Base-by-base conservation (phyloP, 805 yeast genomes). In the Cyberlindnera mrakii region DNA sequence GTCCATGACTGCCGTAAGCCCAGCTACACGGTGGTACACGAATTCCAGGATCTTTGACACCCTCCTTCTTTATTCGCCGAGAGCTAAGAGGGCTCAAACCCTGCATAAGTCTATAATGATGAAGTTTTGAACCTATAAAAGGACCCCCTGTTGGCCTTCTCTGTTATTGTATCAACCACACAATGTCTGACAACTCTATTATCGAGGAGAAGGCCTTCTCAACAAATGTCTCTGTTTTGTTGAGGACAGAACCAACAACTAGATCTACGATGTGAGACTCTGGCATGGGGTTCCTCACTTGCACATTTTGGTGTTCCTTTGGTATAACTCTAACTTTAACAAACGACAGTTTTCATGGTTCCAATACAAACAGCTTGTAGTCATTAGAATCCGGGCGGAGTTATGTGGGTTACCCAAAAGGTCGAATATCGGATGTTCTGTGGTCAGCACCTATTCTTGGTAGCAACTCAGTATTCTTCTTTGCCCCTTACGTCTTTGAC, bases 351-450 rank as follows among this genome's bases (percentile, higher is more conserved):
- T 72, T 62, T 46, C 75, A 71, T 59, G 72, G 72, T 42, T 66
- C 71, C n/a, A 63, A 68, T 57, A 74, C 53, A n/a, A 74, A 75
- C 50, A 75, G 74, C 30, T 60, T 74, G 43, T 79, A 75, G 46
- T 58, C 73, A 6, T 57, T 71, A 43, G 37, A 46, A 2, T 42
- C 49, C 17, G 75, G 78, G 75, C 50, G 52, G 17, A 40, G 52
- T 4, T 60, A 59, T 34, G 65, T 74, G 57, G 66, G 68, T 27
- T 43, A 59, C 42, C 74, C 73, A 30, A 49, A 60, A 11, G 70
- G 71, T 47, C 57, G 60, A 19, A 48, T 47, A 13, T 48, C 70
- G 16, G 75, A 75, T 44, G 66, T 69, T 29, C 53, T 70, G 33
- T 48, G 62, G 29, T 66, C 67, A 42, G 74, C 72, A 54, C 55